Conservation (phyloP, 1,139 yeast species). For the Pichia sp. region DNA sequence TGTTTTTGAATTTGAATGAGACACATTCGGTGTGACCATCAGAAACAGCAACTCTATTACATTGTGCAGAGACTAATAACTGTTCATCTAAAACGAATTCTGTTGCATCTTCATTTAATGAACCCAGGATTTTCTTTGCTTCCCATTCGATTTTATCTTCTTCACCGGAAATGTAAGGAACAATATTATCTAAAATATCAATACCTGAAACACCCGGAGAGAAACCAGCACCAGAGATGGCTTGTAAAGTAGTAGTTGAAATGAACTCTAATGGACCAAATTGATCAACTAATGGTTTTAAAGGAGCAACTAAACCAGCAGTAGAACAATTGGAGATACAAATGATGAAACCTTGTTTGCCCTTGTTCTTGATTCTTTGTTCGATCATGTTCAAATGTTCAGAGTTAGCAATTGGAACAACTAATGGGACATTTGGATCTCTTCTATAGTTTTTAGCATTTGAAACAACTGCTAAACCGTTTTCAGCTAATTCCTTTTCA, state of each 20-base stretch:
- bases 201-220: slow-evolving; percentile 97
- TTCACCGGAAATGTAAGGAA: slow-evolving; percentile 93
- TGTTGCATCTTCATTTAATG: slow-evolving; percentile 45
- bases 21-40: slow-evolving; percentile 98
- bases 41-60: slow-evolving; percentile 93
- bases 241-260: slow-evolving; percentile 91
- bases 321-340: slow-evolving; percentile 98
- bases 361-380: slow-evolving; percentile 47
- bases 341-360: slow-evolving; percentile 73
- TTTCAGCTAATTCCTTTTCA: slow-evolving; percentile 75
- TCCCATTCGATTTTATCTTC: slow-evolving; percentile 99
- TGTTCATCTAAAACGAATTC: slow-evolving; percentile 61
- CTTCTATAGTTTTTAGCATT: slow-evolving; percentile 96
- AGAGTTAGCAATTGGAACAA: slow-evolving; percentile 95
- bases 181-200: slow-evolving; percentile 88
- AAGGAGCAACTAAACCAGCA: slow-evolving; percentile 95
- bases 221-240: slow-evolving; percentile 97
- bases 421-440: slow-evolving; percentile 77
- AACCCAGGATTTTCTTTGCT: slow-evolving; percentile 87
- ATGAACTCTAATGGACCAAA: slow-evolving; percentile 87
- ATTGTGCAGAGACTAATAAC: slow-evolving; percentile 86
- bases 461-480: slow-evolving; percentile 79
- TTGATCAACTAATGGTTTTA: slow-evolving; percentile 80
- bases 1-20: slow-evolving; percentile 70
- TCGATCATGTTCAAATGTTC: slow-evolving; percentile 80